These are phyloP conservation scores for Erodium moschatum DNA, from an alignment of 441 rosid genomes.

Conservation along the genomic window DNA sequence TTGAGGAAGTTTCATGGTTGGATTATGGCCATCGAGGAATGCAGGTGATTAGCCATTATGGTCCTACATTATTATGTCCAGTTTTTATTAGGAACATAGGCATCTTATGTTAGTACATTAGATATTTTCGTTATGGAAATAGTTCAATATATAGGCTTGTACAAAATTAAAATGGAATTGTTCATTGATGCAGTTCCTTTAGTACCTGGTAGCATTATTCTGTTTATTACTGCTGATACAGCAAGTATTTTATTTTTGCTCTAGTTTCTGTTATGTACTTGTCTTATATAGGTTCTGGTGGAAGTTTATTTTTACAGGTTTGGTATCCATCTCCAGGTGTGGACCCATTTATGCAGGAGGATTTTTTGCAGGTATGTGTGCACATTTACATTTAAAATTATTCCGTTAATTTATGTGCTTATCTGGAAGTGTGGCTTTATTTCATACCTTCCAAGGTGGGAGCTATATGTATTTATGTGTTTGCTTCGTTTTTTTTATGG, in stretches of 20 bases:
- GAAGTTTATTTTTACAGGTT: conserved; percentile 68
- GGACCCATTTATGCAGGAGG: conserved; percentile 90
- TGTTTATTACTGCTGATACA: neutral
- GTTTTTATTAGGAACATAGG: neutral
- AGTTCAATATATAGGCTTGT: neutral
- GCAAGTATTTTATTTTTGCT: conserved; percentile 9
- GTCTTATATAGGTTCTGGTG: conserved; percentile 43
- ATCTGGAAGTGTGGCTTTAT: conserved; percentile 2
- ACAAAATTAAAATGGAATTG: neutral
- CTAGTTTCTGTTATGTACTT: conserved; percentile 21
- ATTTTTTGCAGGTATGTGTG: conserved; percentile 76
- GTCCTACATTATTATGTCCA: conserved; percentile 15
- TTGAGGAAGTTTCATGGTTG: conserved; percentile 97
- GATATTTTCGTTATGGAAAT: neutral
- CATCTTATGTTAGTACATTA: neutral
- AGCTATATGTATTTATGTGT: neutral
- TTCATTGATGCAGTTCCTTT: neutral
- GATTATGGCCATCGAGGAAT: conserved; percentile 97
- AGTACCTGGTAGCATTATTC: neutral
- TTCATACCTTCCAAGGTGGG: conserved; percentile 5
- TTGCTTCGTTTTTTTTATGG: conserved; percentile 1
- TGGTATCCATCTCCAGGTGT: conserved; percentile 95
- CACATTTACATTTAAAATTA: neutral
- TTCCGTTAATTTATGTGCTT: conserved; percentile 7
- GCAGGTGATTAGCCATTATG: conserved; percentile 59